Evolutionary conservation across 768 basidiomycete species (phyloP), one percentile per base, ranked within the genome.

Genomic region (Pulveroboletus ravenelii): DNA sequence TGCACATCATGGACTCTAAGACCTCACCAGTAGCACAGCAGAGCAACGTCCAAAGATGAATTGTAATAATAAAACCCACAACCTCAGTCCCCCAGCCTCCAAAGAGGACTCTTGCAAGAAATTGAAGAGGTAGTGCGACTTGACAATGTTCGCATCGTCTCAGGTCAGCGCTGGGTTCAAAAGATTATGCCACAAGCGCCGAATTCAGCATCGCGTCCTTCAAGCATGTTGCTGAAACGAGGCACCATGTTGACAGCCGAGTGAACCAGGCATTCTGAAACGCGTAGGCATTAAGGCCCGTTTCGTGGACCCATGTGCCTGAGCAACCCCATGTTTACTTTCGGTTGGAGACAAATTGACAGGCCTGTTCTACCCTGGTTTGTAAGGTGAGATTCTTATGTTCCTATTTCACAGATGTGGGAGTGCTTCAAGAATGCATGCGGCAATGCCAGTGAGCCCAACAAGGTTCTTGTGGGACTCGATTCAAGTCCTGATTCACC

Each of bases 121-220:
- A n/a, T n/a, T n/a, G n/a, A n/a, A n/a, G n/a, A n/a, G n/a, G n/a
- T n/a, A 23, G 20, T 23, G 20, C 20, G 2, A 23, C 20, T 23
- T 2, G 20, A 23, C 20, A 23, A 2, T 23, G 20, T 55, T 72
- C 77, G n/a, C 79, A 82, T 30, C 73, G 75, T 27, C 72, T 87
- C n/a, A 77, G 75, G 41, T 61, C 71, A 36, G 68, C 71, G 10
- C 57, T 80, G n/a, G 56, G 50, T 41, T 42, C 32, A 80, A 84
- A 57, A 74, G 84, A 52, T 62, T 90, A 2, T 83, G 82, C 63
- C 90, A 91, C 70, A 88, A 87, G 58, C 81, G 80, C 55, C 88
- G 85, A 61, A 91, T 89, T 56, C 89, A 92, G 74, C 67, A 67
- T 42, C 61, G 65, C 38, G 48, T 89, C 87, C 64, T 90, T 87